A percentile compares a stretch with the other conserved stretches of the same genome.
Evolutionary conservation across 768 basidiomycete species (phyloP).

Genomic region (Boletus sp.): DNA sequence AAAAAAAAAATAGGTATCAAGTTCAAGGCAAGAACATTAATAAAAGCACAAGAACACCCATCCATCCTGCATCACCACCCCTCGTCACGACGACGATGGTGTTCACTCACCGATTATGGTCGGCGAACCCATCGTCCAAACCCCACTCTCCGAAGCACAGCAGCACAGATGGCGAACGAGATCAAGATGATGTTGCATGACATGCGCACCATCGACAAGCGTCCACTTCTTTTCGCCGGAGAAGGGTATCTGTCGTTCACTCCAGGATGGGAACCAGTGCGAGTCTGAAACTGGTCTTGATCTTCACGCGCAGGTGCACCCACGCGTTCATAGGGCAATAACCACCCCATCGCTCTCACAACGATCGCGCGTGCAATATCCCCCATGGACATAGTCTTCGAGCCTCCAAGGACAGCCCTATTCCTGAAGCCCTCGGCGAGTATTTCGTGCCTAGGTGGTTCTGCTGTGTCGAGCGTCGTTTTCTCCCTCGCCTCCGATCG

Average conservation of each 20-base stretch:
- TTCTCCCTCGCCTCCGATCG: background rate
- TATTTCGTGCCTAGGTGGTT: background rate
- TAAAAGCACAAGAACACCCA: background rate
- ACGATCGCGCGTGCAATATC: slow-evolving; percentile 16
- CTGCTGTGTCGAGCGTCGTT: background rate
- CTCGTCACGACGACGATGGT: background rate
- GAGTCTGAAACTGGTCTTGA: background rate
- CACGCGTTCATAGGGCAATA: slow-evolving; percentile 18
- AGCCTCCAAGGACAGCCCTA: background rate
- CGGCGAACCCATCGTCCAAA: slow-evolving; percentile 23
- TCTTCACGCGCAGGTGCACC: background rate
- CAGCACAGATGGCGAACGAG: slow-evolving; percentile 28
- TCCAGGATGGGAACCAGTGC: background rate
- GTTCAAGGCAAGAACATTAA: background rate
- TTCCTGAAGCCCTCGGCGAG: background rate
- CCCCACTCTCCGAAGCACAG: slow-evolving; percentile 24
- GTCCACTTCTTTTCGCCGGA: slow-evolving; percentile 2
- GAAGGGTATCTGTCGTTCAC: background rate
- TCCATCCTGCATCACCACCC: background rate
- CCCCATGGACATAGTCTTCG: slow-evolving; percentile 7
- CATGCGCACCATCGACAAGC: slow-evolving; percentile 7
- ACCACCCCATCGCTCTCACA: slow-evolving; percentile 21
- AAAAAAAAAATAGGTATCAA: background rate
- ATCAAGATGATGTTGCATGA: slow-evolving; percentile 24
- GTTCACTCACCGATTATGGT: slow-evolving; percentile 16